Evolutionary conservation across 2,329 filamentous ascomycete species (phyloP), one percentile per base, ranked within the genome.

Genomic region (Penicillium occitanis): DNA sequence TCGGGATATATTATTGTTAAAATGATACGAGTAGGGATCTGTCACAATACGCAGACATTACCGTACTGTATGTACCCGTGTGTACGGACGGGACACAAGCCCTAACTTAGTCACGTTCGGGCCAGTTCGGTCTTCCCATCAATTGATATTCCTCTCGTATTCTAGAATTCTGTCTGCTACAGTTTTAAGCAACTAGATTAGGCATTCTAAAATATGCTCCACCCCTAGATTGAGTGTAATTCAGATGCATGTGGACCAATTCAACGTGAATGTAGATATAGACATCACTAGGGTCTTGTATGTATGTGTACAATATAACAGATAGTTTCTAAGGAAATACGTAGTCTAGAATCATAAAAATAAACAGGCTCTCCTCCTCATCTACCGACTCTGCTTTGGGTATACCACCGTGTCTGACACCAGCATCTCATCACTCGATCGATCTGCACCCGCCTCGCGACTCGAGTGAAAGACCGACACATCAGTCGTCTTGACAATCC

Each of bases 401-500:
- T 46, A 61, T 8, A 61, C 42, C 28, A 44, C 57, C 2, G 25
- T 28, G 14, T 46, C 37, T 2, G 57, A 60, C 17, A 60, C 57
- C 37, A 61, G 3, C 58, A 61, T 61, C 42, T 61, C 58, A 61
- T 61, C 58, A 48, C 58, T 61, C 17, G 58, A 46, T 22, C 58
- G 25, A 5, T 46, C 40, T 17, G 40, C 28, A 0, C 33, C 51
- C 10, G 1, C 42, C 25, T 48, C 51, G 8, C 48, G 42, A 44
- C 25, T 19, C 55, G 63, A 65, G 33, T 44, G 55, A 40, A 60
- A 48, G 42, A 65, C 46, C 22, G 60, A 40, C 11, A 65, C 55
- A 42, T 60, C 40, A 10, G 53, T 65, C 19, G 63, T 65, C 55
- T 65, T 65, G 3, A 65, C 42, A 11, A 65, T 65, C 28, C 63